Base-by-base conservation (phyloP, 495 filamentous ascomycete species). In the Penicillium salamii region DNA sequence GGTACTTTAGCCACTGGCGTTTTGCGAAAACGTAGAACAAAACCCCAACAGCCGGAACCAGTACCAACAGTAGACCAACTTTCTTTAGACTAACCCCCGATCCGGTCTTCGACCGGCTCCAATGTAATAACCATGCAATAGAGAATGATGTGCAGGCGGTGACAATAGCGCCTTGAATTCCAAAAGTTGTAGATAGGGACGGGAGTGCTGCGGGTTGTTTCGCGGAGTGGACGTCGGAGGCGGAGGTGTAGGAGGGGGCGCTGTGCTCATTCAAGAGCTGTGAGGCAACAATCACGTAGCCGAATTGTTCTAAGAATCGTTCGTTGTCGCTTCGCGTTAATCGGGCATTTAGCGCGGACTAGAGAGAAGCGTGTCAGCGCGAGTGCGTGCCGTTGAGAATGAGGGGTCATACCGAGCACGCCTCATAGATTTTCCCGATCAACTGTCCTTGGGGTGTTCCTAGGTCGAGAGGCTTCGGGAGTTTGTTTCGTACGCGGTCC, bases 221-320 rank as follows among this genome's bases (percentile, higher is more conserved):
- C 47, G 61, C 61, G 13, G 73, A 65, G 7, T 65, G 48, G 13
- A 74, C 67, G 44, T 72, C 67, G 24, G 68, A 55, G 18, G 75
- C 67, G n/a, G 71, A 70, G 9, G 69, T 69, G 53, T 76, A 76
- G 32, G 67, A 72, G 18, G 71, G 70, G 18, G 74, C 73, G 43
- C 70, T 77, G 57, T 78, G 82, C 43, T 89, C 85, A 55, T 79
- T 88, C 43, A 98, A 73, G 17, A 98, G 79, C 61, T 95, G 93
- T 32, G 93, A 98, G 21, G 92, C 91, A 42, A 97, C 85, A 51
- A 98, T 92, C 26, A 91, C 86, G 63, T 97, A 97, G 19, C 93
- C 87, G 47, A 97, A 97, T 57, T 92, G 87, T 74, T 98, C 93
- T 39, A 98, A 78, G 59, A 98, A 98, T 36, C 83, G 80, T 52